A percentile compares a stretch with the other conserved stretches of the same genome.
Conservation (phyloP, 202 grass and related monocot genomes). For the Zoysia matrella region DNA sequence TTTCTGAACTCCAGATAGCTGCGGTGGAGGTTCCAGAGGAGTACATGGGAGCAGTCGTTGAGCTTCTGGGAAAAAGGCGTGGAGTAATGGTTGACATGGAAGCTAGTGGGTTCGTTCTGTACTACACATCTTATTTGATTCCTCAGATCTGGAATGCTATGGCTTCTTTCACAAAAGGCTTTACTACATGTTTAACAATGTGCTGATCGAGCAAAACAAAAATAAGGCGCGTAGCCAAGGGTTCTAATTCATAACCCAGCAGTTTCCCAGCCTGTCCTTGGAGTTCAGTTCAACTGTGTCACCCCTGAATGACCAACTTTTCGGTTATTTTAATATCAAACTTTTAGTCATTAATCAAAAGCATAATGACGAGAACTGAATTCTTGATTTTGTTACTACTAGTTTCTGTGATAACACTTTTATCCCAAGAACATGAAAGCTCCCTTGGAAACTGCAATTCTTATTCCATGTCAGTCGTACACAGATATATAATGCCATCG, state of each 20-base stretch:
- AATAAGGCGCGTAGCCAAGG: not conserved
- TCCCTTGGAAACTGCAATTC: not conserved
- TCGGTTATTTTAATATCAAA: too few species aligned
- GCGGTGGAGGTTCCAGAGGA: slow-evolving; percentile 93
- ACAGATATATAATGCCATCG: not conserved
- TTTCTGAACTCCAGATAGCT: slow-evolving; percentile 70
- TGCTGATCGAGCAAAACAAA: not conserved
- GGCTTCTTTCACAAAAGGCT: not conserved
- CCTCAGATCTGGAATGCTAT: slow-evolving; percentile 1
- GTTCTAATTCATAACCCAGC: not conserved
- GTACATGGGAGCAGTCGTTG: slow-evolving; percentile 87
- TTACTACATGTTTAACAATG: not conserved
- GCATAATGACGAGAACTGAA: not conserved
- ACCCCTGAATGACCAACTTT: too few species aligned
- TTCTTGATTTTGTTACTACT: not conserved
- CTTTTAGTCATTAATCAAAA: not conserved
- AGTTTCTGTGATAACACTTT: not conserved
- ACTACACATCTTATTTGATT: slow-evolving; percentile 15
- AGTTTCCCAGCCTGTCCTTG: not conserved
- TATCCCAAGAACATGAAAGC: not conserved
- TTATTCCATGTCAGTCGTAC: not conserved
- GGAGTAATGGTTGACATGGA: slow-evolving; percentile 97
- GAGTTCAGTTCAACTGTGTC: too few species aligned
- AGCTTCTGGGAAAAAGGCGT: slow-evolving; percentile 93
- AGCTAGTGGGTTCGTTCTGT: slow-evolving; percentile 66